Evolutionary conservation across 371 early-diverging fungal species (phyloP).

Genomic region (Lichtheimia ornata): DNA sequence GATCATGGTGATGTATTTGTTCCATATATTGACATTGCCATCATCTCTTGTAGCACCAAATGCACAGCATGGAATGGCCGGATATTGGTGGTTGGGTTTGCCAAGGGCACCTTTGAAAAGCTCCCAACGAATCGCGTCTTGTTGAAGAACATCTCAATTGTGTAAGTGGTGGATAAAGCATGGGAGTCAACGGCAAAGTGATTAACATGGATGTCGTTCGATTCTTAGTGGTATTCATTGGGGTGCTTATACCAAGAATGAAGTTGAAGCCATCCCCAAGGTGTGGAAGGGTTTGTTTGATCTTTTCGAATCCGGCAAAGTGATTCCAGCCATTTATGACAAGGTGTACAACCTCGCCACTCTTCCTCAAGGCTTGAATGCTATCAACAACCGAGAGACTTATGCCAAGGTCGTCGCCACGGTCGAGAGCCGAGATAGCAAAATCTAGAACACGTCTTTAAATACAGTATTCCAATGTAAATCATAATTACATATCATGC

Average conservation of each 20-base stretch:
- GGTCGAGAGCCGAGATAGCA: constrained; percentile 40
- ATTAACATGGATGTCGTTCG: neutral
- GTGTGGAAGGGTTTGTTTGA: constrained; percentile 78
- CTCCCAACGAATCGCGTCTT: constrained; percentile 80
- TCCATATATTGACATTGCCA: neutral
- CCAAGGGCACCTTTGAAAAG: constrained; percentile 81
- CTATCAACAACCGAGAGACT: constrained; percentile 70
- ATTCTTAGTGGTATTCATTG: constrained; percentile 55
- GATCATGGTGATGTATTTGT: neutral
- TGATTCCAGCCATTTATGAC: constrained; percentile 74
- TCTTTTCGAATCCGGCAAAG: constrained; percentile 60
- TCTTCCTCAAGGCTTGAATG: constrained; percentile 69
- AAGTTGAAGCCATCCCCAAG: constrained; percentile 61
- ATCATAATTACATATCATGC: too few relatives aligned
- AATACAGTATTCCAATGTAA: neutral
- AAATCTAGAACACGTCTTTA: constrained; percentile 47
- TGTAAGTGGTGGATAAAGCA: constrained; percentile 28
- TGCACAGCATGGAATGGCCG: constrained; percentile 89
- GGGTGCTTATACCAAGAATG: constrained; percentile 75
- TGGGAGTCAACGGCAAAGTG: too few relatives aligned
- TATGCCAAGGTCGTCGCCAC: constrained; percentile 81
- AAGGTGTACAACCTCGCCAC: constrained; percentile 69
- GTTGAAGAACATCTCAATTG: constrained; percentile 76
- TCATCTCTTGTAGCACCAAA: constrained; percentile 42
- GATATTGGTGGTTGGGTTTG: constrained; percentile 86